Evolutionary conservation across 176 grass and related monocot species (phyloP).

Genomic region (Zizania latifolia): DNA sequence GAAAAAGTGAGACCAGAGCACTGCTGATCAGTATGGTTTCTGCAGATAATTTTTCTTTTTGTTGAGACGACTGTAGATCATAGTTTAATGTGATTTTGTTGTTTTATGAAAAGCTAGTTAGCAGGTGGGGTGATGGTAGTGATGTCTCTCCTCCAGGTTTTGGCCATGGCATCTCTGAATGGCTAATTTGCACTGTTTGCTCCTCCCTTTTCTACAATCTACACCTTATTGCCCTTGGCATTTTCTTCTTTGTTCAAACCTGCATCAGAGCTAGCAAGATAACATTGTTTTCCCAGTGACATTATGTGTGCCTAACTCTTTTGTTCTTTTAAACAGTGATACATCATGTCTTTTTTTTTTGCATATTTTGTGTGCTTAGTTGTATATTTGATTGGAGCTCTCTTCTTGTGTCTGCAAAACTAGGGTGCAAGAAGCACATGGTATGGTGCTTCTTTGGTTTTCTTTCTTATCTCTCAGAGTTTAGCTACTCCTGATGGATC

Average conservation of each 20-base stretch:
- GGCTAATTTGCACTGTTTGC: conserved; percentile 22
- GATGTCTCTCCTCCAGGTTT: conserved; percentile 17
- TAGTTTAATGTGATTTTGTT: conserved; percentile 16
- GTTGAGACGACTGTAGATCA: neutral
- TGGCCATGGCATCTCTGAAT: conserved; percentile 34
- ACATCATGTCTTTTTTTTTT: neutral
- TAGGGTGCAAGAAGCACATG: conserved; percentile 8
- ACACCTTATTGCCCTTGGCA: conserved; percentile 23
- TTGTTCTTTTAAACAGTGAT: neutral
- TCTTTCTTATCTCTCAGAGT: neutral
- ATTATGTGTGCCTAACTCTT: conserved; percentile 17
- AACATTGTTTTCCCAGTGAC: conserved; percentile 30
- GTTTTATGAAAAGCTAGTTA: conserved; percentile 29
- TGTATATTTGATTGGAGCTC: conserved; percentile 2
- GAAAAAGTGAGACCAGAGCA: neutral
- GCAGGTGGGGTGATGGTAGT: conserved; percentile 16
- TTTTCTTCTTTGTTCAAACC: conserved; percentile 20
- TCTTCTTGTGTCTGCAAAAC: neutral
- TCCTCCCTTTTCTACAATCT: neutral
- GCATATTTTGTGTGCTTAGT: neutral
- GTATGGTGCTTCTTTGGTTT: neutral
- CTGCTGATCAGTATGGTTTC: conserved; percentile 13
- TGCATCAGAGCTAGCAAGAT: conserved; percentile 13
- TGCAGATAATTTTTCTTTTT: neutral
- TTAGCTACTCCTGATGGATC: neutral